These are phyloP conservation scores for Centella asiatica DNA, from an alignment of 129 eudicot species.

Conservation along the genomic window DNA sequence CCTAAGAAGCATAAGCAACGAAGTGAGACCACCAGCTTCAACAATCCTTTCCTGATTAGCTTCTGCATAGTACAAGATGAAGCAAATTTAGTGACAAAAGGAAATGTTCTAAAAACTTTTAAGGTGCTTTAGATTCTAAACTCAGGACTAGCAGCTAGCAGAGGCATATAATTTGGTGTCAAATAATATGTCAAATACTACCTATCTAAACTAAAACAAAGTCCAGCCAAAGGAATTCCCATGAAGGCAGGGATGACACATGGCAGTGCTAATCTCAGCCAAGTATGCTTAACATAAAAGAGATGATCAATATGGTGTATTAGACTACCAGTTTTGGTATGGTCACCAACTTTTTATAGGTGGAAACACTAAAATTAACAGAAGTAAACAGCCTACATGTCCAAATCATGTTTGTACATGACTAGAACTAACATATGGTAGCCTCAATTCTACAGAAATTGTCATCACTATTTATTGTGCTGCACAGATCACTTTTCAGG, in stretches of 20 bases:
- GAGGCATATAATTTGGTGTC: not conserved
- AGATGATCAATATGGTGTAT: too few species aligned
- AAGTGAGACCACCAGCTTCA: slow-evolving; percentile 96
- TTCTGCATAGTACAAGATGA: slow-evolving; percentile 40
- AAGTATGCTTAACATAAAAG: not conserved
- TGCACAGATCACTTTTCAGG: not conserved
- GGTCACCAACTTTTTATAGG: not conserved
- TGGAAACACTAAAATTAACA: not conserved
- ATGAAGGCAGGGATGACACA: too few species aligned
- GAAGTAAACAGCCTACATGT: not conserved
- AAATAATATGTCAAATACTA: not conserved
- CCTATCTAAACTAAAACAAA: not conserved
- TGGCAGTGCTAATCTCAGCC: not conserved
- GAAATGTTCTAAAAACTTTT: not conserved
- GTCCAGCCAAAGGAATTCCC: not conserved
- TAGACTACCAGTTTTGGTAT: not conserved
- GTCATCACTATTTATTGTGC: not conserved
- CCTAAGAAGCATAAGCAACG: slow-evolving; percentile 79
- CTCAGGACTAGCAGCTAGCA: not conserved
- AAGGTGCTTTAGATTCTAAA: slow-evolving; percentile 1
- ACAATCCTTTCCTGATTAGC: slow-evolving; percentile 93
- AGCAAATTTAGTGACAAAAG: slow-evolving; percentile 4
- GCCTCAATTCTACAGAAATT: not conserved
- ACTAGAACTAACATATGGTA: not conserved
- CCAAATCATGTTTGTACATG: not conserved